These are phyloP conservation scores for Entomortierella parvispora DNA, from an alignment of 192 early-diverging fungal species.

Conservation along the genomic window DNA sequence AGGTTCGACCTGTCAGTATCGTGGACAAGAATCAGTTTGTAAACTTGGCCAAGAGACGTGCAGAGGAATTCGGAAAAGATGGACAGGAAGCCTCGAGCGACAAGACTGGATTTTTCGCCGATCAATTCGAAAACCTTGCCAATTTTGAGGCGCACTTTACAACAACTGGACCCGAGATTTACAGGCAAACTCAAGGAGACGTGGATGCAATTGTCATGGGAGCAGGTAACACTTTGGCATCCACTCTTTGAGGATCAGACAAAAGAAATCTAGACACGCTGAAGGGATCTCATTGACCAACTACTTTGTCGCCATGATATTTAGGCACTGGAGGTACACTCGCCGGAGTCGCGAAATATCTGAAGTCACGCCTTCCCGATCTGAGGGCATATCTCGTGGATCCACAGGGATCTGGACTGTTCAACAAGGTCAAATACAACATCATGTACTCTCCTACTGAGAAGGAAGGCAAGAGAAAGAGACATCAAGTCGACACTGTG, in stretches of 20 bases:
- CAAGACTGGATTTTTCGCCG: conserved; percentile 78
- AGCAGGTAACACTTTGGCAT: conserved; percentile 63
- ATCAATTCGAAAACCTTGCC: conserved; percentile 95
- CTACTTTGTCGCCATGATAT: not conserved
- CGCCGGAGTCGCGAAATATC: conserved; percentile 87
- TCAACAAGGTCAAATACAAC: conserved; percentile 89
- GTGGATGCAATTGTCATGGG: conserved; percentile 92
- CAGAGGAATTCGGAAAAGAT: conserved; percentile 67
- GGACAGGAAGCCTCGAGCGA: conserved; percentile 2
- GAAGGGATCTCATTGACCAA: not conserved
- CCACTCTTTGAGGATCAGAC: not conserved
- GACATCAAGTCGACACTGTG: conserved; percentile 98
- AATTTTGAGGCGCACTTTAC: conserved; percentile 85
- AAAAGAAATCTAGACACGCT: not conserved
- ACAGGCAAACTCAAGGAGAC: conserved; percentile 69
- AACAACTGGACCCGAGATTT: conserved; percentile 94
- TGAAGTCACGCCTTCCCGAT: conserved; percentile 72
- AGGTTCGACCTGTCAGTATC: conserved; percentile 90
- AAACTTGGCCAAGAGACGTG: conserved; percentile 83
- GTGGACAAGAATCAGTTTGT: conserved; percentile 94
- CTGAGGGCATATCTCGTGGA: conserved; percentile 85
- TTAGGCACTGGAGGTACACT: conserved; percentile 91
- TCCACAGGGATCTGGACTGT: conserved; percentile 92
- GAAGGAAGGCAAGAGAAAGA: conserved; percentile 85
- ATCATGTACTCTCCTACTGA: conserved; percentile 92